Evolutionary conservation across 805 yeast species (phyloP), one percentile per base, ranked within the genome.

Genomic region (Blastobotrys robertii): DNA sequence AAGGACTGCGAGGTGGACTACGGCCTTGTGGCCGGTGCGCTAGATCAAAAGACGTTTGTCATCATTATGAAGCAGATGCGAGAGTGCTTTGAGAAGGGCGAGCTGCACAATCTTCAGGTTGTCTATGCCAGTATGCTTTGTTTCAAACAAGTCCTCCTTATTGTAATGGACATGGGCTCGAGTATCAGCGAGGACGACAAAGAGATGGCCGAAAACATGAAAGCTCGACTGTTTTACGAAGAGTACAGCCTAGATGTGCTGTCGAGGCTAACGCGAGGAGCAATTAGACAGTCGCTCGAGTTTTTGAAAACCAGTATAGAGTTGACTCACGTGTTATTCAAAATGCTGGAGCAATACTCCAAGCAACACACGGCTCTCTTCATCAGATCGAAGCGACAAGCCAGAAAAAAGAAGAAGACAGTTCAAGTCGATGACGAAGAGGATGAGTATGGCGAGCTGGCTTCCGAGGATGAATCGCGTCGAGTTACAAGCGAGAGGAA

Each of bases 41-140:
- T 87, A 28, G 72, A 79, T 41, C 83, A 79, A 42, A 74, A 76
- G 15, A 70, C 77, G 37, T 74, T 83, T 44, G 67, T 75, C 28
- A 63, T 81, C 19, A 65, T 81, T 34, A 63, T 70, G 37, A 62
- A 67, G 12, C 60, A 68, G 43, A 63, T 76, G 57, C 49, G 60
- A 4, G 55, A 49, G n/a, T 54, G 63, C 2, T 42, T 48, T 31
- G 68, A 64, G 13, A 45, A 43, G 12, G 63, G 60, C n/a, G 57
- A 54, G 37, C 29, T 39, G 31, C 54, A 52, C 40, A 69, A 74
- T 44, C 77, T 77, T 69, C 74, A 76, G 41, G 68, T 84, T 2
- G 72, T 79, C 3, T 86, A 82, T 49, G 84, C 87, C 1, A 73
- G 79, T 2, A 73, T 84, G 73, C 67, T 75, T 34, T 73, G 84